Evolutionary conservation across 2,329 filamentous ascomycete genomes (phyloP).

Genomic region (Colletotrichum navitas): DNA sequence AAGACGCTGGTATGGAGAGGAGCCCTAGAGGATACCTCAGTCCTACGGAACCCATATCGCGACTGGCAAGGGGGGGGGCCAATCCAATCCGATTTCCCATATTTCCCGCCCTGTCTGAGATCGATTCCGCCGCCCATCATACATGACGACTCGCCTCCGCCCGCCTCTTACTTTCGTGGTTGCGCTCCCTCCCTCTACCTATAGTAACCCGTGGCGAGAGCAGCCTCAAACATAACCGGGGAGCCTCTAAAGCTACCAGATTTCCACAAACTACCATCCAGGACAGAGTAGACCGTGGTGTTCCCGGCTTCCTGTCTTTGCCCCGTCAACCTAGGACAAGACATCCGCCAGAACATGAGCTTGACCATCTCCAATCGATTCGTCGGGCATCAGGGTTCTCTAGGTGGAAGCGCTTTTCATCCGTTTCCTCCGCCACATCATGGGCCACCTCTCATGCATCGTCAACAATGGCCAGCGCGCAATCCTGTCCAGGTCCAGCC

Average conservation of each 20-base stretch:
- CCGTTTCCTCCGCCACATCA: constrained; percentile 33
- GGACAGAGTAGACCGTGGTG: neutral
- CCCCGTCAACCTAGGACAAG: constrained; percentile 3
- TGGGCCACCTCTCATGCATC: constrained; percentile 37
- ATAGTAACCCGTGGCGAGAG: constrained; percentile 23
- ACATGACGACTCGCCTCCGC: constrained; percentile 34
- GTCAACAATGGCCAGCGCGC: constrained; percentile 38
- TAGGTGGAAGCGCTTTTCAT: constrained; percentile 31
- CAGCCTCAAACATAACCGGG: constrained; percentile 1
- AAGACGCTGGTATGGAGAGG: neutral
- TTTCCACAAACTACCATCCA: constrained; percentile 12
- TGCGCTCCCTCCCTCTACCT: constrained; percentile 21
- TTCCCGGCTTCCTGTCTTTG: constrained; percentile 1
- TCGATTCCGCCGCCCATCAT: constrained; percentile 26
- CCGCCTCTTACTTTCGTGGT: constrained; percentile 1
- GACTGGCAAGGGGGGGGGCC: constrained; percentile 16
- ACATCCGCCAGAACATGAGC: constrained; percentile 34
- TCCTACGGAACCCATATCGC: constrained; percentile 24
- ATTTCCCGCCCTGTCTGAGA: constrained; percentile 30
- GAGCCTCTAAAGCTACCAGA: neutral
- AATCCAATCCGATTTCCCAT: constrained; percentile 22
- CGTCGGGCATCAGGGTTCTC: constrained; percentile 36
- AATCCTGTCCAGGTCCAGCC: constrained; percentile 21
- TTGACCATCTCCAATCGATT: constrained; percentile 37
- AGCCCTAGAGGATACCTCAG: constrained; percentile 1